phyloP scores from a whole-genome alignment of 768 basidiomycete genomes.

The Kwoniella europaea region DNA sequence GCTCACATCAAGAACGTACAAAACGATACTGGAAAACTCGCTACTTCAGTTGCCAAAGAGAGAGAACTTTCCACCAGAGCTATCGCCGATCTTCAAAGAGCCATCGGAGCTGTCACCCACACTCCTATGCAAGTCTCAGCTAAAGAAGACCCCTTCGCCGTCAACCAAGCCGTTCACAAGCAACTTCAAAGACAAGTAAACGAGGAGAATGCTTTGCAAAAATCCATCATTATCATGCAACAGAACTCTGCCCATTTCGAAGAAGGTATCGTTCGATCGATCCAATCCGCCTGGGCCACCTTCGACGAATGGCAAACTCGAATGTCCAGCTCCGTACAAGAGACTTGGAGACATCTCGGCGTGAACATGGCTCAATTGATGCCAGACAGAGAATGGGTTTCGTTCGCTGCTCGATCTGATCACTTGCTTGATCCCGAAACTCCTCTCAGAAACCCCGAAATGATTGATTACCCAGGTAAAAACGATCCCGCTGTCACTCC shows the following conservation, averaged over 20 bases:
- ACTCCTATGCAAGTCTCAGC: conserved; percentile 83
- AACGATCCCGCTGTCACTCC: conserved; percentile 83
- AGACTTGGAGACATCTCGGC: conserved; percentile 74
- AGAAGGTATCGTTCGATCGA: conserved; percentile 89
- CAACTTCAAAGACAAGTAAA: conserved; percentile 72
- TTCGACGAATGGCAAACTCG: conserved; percentile 83
- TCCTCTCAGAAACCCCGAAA: conserved; percentile 66
- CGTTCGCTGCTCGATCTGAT: conserved; percentile 88
- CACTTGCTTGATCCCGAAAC: conserved; percentile 97
- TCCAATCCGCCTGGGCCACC: conserved; percentile 96
- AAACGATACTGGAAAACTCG: conserved; percentile 92
- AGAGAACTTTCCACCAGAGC: conserved; percentile 82
- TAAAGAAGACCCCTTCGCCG: conserved; percentile 81
- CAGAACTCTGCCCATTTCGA: conserved; percentile 97
- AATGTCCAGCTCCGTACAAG: conserved; percentile 72
- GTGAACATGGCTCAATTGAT: conserved; percentile 76
- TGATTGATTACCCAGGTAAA: conserved; percentile 83
- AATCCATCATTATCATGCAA: conserved; percentile 97
- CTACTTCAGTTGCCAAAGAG: conserved; percentile 87
- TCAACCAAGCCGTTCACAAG: conserved; percentile 55
- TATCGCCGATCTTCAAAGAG: conserved; percentile 83
- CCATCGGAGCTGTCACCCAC: conserved; percentile 91
- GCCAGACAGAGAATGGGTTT: conserved; percentile 92
- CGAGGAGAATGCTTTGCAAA: conserved; percentile 97
- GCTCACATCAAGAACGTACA: conserved; percentile 97